Percentiles rank a stretch among this genome's conserved stretches.
phyloP scores from a whole-genome alignment of 148 eudicot genomes.

The Rhododendron henanense region DNA sequence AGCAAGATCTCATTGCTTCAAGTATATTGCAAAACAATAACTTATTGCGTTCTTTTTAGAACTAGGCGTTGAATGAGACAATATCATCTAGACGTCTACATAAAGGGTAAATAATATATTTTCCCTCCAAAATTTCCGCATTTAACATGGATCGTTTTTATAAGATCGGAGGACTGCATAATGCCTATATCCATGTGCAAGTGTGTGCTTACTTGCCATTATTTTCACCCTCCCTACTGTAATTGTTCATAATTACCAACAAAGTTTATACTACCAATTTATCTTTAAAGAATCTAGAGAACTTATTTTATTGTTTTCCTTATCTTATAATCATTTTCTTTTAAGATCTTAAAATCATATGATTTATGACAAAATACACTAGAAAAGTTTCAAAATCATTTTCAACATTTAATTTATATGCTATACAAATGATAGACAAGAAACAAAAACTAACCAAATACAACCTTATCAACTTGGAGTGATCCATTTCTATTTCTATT shows the following conservation, averaged over 20 bases:
- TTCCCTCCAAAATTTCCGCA: no score
- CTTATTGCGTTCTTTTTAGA: no score
- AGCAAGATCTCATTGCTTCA: no score
- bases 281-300: not conserved
- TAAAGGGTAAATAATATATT: no score
- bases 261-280: not conserved
- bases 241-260: not conserved
- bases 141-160: not conserved
- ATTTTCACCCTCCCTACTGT: no score
- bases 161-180: no score
- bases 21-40: no score
- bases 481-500: not conserved
- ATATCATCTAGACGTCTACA: no score
- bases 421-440: not conserved
- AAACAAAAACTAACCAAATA: not conserved
- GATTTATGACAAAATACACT: not conserved
- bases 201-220: no score
- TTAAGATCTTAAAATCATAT: not conserved
- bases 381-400: not conserved
- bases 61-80: no score
- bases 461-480: not conserved
- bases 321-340: not conserved
- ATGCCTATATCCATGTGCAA: no score
- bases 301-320: not conserved
- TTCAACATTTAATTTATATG: not conserved